Evolutionary conservation across 2,329 filamentous ascomycete genomes (phyloP).

Genomic region (Cercospora nicotianae): DNA sequence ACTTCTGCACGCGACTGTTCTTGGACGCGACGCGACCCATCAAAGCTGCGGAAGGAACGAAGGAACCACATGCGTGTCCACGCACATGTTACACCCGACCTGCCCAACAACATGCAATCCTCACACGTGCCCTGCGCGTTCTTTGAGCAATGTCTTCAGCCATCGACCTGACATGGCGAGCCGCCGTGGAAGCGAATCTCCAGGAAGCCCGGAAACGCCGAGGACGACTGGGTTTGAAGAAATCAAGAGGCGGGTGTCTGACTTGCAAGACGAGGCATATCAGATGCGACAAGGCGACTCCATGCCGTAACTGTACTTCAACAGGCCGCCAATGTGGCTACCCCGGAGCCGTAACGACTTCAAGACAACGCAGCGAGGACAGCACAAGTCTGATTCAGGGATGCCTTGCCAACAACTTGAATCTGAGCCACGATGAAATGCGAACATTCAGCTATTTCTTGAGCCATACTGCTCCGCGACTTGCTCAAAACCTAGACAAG

Average conservation of each 20-base stretch:
- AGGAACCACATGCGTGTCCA: not conserved
- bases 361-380: not conserved
- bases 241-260: conserved; percentile 23
- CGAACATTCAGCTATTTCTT: conserved; percentile 29
- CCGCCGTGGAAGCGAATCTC: conserved; percentile 17
- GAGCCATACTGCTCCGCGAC: conserved; percentile 25
- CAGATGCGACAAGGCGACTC: conserved; percentile 57
- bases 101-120: not conserved
- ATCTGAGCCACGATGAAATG: conserved; percentile 14
- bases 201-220: conserved; percentile 23
- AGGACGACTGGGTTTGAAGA: conserved; percentile 25
- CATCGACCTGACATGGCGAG: conserved; percentile 19
- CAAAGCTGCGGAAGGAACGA: not conserved
- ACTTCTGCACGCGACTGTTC: not conserved
- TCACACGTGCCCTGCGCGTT: not conserved
- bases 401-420: conserved; percentile 13
- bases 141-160: not conserved
- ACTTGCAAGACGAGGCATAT: conserved; percentile 48
- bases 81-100: not conserved
- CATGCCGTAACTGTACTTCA: conserved; percentile 54
- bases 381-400: not conserved
- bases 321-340: conserved; percentile 55
- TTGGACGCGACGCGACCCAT: not conserved
- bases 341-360: conserved; percentile 43
- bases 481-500: conserved; percentile 25